Evolutionary conservation across 805 yeast species (phyloP), one percentile per base, ranked within the genome.

Genomic region (Starmerella roubikii): DNA sequence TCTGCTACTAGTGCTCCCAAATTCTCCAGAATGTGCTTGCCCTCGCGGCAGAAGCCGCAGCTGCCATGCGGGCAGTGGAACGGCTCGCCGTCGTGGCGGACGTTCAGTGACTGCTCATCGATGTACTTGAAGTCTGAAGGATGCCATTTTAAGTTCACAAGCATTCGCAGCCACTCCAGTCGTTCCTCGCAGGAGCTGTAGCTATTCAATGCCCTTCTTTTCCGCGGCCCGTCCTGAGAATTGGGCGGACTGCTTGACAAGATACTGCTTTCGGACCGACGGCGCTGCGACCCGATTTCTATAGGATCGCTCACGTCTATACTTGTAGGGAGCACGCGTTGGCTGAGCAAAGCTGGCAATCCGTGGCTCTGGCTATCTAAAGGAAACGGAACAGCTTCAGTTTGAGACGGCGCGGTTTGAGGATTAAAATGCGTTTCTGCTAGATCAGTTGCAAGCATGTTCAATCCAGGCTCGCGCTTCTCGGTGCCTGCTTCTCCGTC

Each of bases 311-410:
- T 32, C 11, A 40, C 31, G 11, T 31, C 43, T 3, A 40, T 37
- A 20, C 45, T 41, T 34, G 34, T 30, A 3, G 45, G 45, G 12
- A 41, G 19, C 2, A 41, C 26, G 3, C 41, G 34, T 22, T 41
- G 45, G 21, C 41, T 33, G 9, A 34, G 37, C 16, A 10, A 16
- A 3, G 9, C 21, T n/a, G n/a, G n/a, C n/a, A n/a, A n/a, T n/a
- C n/a, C n/a, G n/a, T n/a, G n/a, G n/a, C n/a, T n/a, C n/a, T n/a
- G n/a, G n/a, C n/a, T n/a, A n/a, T n/a, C n/a, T n/a, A n/a, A n/a
- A n/a, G n/a, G n/a, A n/a, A n/a, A n/a, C n/a, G n/a, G n/a, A n/a
- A n/a, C n/a, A n/a, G n/a, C n/a, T n/a, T n/a, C n/a, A n/a, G n/a
- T n/a, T n/a, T n/a, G n/a, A n/a, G n/a, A n/a, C n/a, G n/a, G n/a